phyloP scores from a whole-genome alignment of 306 rosid genomes.

The Quercus gilva region DNA sequence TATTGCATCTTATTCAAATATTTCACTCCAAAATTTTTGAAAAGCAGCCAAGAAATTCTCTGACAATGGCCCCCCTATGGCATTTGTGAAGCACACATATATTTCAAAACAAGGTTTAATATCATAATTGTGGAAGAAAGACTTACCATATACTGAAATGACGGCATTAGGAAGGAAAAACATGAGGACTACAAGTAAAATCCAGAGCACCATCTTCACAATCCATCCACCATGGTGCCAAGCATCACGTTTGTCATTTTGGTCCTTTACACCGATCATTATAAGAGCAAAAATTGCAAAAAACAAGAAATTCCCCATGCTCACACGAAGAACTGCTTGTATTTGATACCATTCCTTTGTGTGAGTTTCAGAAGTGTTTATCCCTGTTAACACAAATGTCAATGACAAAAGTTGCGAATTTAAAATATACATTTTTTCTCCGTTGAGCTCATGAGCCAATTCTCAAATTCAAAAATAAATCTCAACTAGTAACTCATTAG shows the following conservation, averaged over 20 bases:
- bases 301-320: constrained; percentile 90
- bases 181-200: constrained; percentile 70
- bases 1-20: background rate
- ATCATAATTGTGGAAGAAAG: background rate
- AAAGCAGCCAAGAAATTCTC: background rate
- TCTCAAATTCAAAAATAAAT: background rate
- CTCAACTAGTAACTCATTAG: background rate
- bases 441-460: background rate
- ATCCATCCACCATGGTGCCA: constrained; percentile 99
- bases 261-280: constrained; percentile 96
- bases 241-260: constrained; percentile 85
- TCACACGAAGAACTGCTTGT: constrained; percentile 92
- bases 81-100: background rate
- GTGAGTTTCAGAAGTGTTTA: constrained; percentile 49
- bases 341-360: constrained; percentile 79
- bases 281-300: constrained; percentile 68
- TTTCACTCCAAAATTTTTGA: background rate
- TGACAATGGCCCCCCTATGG: background rate
- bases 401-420: constrained; percentile 6
- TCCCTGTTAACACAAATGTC: constrained; percentile 46
- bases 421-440: background rate
- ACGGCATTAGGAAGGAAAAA: constrained; percentile 77
- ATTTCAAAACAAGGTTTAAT: background rate
- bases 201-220: constrained; percentile 73
- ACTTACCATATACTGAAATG: constrained; percentile 65